These are phyloP conservation scores for Bassia scoparia DNA, from an alignment of 148 eudicot genomes.

Conservation along the genomic window DNA sequence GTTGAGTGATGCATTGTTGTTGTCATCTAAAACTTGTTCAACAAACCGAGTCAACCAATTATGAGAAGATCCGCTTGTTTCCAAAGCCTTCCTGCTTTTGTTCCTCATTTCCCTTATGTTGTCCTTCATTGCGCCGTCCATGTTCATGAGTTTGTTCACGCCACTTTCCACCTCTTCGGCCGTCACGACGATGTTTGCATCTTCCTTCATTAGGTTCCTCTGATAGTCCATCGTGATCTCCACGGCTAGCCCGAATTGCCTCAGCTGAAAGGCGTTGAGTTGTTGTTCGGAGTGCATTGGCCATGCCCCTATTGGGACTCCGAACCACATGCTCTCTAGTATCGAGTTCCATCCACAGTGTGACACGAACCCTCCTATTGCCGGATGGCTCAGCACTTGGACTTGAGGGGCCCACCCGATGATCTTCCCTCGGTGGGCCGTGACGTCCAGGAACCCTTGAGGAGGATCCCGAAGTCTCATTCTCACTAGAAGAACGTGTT, in stretches of 20 bases:
- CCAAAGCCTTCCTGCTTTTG: slow-evolving; percentile 21
- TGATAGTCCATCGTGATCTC: slow-evolving; percentile 34
- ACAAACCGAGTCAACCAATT: slow-evolving; percentile 9
- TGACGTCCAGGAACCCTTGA: slow-evolving; percentile 39
- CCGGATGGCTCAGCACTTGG: slow-evolving; percentile 30
- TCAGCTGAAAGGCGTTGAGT: slow-evolving; percentile 36
- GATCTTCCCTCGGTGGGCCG: slow-evolving; percentile 29
- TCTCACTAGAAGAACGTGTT: slow-evolving; percentile 21
- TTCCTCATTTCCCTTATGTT: slow-evolving; percentile 25
- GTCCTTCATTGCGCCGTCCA: slow-evolving; percentile 3
- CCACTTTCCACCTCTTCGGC: slow-evolving; percentile 36
- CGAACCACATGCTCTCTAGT: slow-evolving; percentile 36
- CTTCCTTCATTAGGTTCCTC: not conserved
- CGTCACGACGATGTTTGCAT: too few species aligned
- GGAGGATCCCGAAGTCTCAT: slow-evolving; percentile 29
- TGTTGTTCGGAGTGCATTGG: slow-evolving; percentile 40
- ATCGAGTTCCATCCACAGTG: slow-evolving; percentile 58
- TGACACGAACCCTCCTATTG: slow-evolving; percentile 48
- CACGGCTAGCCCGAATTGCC: slow-evolving; percentile 28
- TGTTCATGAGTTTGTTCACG: slow-evolving; percentile 28
- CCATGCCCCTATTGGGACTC: slow-evolving; percentile 41
- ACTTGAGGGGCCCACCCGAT: slow-evolving; percentile 49
- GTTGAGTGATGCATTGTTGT: not conserved
- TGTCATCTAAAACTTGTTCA: not conserved
- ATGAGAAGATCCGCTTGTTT: slow-evolving; percentile 32